A percentile compares a stretch with the other conserved stretches of the same genome.
phyloP scores from a whole-genome alignment of 78 protist species.

The Dictyostelium citrinum region DNA sequence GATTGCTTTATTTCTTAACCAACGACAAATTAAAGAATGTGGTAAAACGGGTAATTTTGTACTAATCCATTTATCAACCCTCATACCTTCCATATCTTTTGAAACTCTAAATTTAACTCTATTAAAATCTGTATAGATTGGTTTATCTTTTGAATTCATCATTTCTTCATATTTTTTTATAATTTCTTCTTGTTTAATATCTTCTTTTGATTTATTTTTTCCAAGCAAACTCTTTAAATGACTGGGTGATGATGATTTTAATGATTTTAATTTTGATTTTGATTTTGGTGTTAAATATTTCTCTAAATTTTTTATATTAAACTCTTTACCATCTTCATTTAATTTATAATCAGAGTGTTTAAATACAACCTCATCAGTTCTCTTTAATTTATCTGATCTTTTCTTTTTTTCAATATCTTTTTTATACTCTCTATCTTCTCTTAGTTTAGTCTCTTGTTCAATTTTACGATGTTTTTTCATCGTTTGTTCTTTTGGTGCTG shows the following conservation, averaged over 20 bases:
- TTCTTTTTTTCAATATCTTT: neutral
- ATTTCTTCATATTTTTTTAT: neutral
- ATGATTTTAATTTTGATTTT: neutral
- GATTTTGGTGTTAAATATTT: neutral
- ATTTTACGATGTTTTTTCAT: neutral
- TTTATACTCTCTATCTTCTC: neutral
- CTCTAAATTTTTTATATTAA: neutral
- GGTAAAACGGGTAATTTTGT: neutral
- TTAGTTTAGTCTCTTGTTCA: neutral
- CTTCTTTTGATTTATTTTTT: neutral
- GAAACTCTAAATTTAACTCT: neutral
- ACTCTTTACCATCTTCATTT: neutral
- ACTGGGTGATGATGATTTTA: neutral
- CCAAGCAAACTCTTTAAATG: neutral
- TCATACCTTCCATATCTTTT: constrained; percentile 3
- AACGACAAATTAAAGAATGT: neutral
- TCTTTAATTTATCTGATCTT: neutral
- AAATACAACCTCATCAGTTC: neutral
- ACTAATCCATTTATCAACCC: constrained; percentile 1
- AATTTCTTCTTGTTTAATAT: neutral
- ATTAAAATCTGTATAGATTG: neutral
- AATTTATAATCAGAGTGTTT: neutral
- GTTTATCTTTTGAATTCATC: neutral
- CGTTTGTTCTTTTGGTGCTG: neutral
- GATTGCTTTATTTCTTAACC: neutral